phyloP scores from a whole-genome alignment of 371 early-diverging fungal species.

The Mortierella sp. region DNA sequence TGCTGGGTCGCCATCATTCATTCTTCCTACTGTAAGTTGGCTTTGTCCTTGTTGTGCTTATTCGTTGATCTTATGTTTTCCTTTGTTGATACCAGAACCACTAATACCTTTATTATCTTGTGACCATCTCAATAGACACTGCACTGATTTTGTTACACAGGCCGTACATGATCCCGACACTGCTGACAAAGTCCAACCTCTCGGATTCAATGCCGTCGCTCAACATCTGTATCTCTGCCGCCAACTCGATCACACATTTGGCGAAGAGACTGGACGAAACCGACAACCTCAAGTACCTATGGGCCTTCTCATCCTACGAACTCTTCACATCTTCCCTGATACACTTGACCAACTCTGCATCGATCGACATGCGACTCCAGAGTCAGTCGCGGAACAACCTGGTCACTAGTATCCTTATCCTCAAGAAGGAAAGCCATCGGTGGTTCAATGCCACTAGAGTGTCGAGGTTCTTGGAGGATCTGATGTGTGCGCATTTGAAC shows the following conservation, averaged over 20 bases:
- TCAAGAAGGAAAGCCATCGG: conserved; percentile 35
- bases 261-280: conserved; percentile 17
- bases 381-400: conserved; percentile 48
- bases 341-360: conserved; percentile 56
- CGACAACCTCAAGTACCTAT: conserved; percentile 23
- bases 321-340: conserved; percentile 41
- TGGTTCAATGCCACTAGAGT: conserved; percentile 54
- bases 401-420: conserved; percentile 32
- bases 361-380: conserved; percentile 46
- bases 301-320: conserved; percentile 46
- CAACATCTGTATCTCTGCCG: conserved; percentile 56
- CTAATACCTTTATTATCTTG: not conserved
- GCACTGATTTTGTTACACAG: conserved; percentile 69
- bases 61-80: too few species aligned
- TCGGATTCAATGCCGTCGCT: conserved; percentile 55
- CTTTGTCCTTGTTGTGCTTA: not conserved
- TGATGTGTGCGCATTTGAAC: conserved; percentile 49
- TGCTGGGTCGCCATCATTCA: conserved; percentile 48
- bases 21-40: conserved; percentile 49
- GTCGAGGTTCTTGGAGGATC: conserved; percentile 39
- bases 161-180: conserved; percentile 64
- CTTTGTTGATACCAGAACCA: not conserved
- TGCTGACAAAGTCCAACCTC: conserved; percentile 47
- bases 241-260: conserved; percentile 49
- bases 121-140: conserved; percentile 57